phyloP scores from a whole-genome alignment of 176 grass and related monocot species.

The Otatea glauca region DNA sequence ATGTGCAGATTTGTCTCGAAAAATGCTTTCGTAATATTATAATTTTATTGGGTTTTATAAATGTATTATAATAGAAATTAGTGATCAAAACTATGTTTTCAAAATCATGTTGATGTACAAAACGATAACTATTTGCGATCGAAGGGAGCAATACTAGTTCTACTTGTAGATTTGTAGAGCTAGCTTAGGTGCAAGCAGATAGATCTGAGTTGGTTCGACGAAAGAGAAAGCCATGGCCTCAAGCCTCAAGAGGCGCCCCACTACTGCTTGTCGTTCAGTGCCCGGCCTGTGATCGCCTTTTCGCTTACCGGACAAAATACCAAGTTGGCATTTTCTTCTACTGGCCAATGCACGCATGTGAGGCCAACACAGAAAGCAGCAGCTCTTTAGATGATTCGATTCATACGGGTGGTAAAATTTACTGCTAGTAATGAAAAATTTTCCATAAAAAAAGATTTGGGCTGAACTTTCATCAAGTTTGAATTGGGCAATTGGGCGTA shows the following conservation, averaged over 20 bases:
- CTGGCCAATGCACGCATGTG: not conserved
- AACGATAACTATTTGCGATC: no score
- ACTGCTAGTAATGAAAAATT: not conserved
- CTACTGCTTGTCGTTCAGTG: not conserved
- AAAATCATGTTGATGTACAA: no score
- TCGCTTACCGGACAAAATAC: not conserved
- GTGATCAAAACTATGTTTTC: no score
- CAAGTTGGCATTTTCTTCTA: not conserved
- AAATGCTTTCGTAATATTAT: no score
- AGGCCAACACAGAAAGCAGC: not conserved
- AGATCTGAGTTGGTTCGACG: not conserved
- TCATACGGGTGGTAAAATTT: not conserved
- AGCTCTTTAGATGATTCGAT: not conserved
- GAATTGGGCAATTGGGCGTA: not conserved
- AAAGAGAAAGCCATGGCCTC: not conserved
- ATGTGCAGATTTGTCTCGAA: no score
- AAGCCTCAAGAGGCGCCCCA: constrained; percentile 17
- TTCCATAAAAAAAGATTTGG: not conserved
- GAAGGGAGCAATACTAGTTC: not conserved
- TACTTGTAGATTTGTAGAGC: not conserved
- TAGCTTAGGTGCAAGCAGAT: not conserved
- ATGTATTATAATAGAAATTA: no score
- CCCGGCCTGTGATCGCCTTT: not conserved
- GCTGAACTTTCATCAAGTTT: no score
- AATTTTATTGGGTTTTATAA: no score